Base-by-base conservation (phyloP, 2,329 filamentous ascomycete species). In the Blastomyces gilchristii region DNA sequence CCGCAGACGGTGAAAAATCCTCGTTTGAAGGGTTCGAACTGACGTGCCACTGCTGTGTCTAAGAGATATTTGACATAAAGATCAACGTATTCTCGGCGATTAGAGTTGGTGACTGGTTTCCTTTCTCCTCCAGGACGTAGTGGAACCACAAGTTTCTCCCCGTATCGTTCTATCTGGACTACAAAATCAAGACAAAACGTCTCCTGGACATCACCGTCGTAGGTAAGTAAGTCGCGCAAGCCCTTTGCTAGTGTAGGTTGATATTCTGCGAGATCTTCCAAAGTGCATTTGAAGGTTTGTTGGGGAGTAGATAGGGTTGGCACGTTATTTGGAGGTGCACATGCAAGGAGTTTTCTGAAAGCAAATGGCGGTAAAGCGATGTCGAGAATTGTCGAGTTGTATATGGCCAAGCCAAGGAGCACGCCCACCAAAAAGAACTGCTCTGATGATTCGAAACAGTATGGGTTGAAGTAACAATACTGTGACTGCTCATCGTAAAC, bases 1-100 rank as follows among this genome's bases (percentile, higher is more conserved):
- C 88, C 89, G 71, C 91, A 96, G 37, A 96, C 90, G 0, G 89
- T 95, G 73, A 91, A 97, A 75, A 97, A 97, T 0, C 92, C 92
- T 62, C 91, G 85, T 72, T 94, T 94, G 80, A 97, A 97, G 0
- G 92, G 91, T 72, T 96, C 91, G 67, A 95, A 97, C 71, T 96
- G 91, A 50, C 90, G 83, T 49, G 84, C 79, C 1, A 96, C 88
- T 0, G 89, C 83, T 7, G 82, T 86, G 69, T 96, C 91, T 12
- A 97, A 84, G 11, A 93, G 74, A 72, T 93, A 89, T 49, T 86
- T 85, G 11, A 96, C 84, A 71, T 96, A 96, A 1, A 91, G 79
- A 68, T 93, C 88, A 61, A 96, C 91, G 69, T 93, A 97, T 70
- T 96, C 91, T 66, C 85, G 84, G 37, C 90, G 83, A 69, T 96